These are phyloP conservation scores for Cladosporium sp. DNA, from an alignment of 2,329 filamentous ascomycete species.

Conservation along the genomic window DNA sequence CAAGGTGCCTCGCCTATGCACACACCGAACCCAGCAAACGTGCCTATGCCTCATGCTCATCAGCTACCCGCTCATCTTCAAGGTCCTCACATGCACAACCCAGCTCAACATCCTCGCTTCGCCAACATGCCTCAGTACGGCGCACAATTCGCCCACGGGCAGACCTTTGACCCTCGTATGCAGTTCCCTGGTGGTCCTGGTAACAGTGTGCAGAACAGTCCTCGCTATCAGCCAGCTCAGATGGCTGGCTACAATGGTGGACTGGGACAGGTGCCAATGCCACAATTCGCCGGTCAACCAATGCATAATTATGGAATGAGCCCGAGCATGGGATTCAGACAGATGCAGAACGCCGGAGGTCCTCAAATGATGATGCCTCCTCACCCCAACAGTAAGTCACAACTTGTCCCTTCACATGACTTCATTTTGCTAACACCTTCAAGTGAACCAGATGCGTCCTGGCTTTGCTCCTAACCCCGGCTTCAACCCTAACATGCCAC, in stretches of 20 bases:
- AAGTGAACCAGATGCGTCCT: slow-evolving; percentile 34
- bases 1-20: slow-evolving; percentile 61
- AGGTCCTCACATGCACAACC: slow-evolving; percentile 66
- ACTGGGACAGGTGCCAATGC: slow-evolving; percentile 29
- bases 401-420: slow-evolving; percentile 39
- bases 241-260: slow-evolving; percentile 49
- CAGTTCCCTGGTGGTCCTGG: slow-evolving; percentile 70
- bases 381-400: slow-evolving; percentile 40
- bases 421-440: not conserved
- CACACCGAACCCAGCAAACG: slow-evolving; percentile 53
- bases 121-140: slow-evolving; percentile 45
- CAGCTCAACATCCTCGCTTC: slow-evolving; percentile 70
- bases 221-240: slow-evolving; percentile 62
- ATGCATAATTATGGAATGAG: slow-evolving; percentile 68
- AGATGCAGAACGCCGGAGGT: slow-evolving; percentile 20
- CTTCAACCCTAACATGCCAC: slow-evolving; percentile 56
- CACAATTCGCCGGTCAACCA: slow-evolving; percentile 65
- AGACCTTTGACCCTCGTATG: slow-evolving; percentile 78
- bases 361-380: slow-evolving; percentile 26
- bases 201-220: slow-evolving; percentile 76
- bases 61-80: slow-evolving; percentile 81
- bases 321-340: slow-evolving; percentile 54
- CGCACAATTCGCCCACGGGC: slow-evolving; percentile 59
- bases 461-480: slow-evolving; percentile 18
- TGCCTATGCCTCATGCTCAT: slow-evolving; percentile 74